Percentiles rank a stretch among this genome's conserved stretches.
These are phyloP conservation scores for Fusarium algeriense DNA, from an alignment of 2,329 filamentous ascomycete genomes.

Conservation along the genomic window DNA sequence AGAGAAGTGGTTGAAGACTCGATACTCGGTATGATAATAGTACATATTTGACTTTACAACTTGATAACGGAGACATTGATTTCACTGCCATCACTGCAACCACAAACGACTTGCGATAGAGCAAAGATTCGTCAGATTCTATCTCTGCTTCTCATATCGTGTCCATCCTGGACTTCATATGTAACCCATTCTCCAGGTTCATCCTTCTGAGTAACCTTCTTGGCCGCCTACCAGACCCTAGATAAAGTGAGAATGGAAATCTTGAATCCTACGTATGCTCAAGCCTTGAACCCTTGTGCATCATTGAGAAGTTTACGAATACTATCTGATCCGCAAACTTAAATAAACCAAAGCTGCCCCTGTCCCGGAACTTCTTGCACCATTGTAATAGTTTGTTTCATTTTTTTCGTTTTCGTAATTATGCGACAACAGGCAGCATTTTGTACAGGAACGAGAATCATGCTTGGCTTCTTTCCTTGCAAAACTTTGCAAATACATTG, in stretches of 20 bases:
- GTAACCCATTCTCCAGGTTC: neutral
- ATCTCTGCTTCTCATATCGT: conserved; percentile 15
- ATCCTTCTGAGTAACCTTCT: neutral
- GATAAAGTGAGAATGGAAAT: conserved; percentile 9
- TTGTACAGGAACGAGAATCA: conserved; percentile 4
- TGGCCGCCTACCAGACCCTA: neutral
- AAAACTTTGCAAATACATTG: neutral
- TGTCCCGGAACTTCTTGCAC: neutral
- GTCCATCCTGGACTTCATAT: conserved; percentile 11
- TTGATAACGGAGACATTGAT: no score
- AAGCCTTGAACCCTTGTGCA: neutral
- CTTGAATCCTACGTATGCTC: neutral
- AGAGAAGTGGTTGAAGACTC: conserved; percentile 3
- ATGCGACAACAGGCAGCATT: neutral
- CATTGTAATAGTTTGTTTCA: neutral
- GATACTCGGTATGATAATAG: neutral
- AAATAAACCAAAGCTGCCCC: neutral
- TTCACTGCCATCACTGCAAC: neutral
- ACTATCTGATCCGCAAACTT: neutral
- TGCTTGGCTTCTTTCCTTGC: neutral
- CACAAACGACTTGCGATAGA: neutral
- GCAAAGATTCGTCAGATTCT: conserved; percentile 23
- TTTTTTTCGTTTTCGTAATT: neutral
- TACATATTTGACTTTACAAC: neutral
- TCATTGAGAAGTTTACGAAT: neutral